These are phyloP conservation scores for Colletotrichum melonis DNA, from an alignment of 2,329 filamentous ascomycete species.

Conservation along the genomic window DNA sequence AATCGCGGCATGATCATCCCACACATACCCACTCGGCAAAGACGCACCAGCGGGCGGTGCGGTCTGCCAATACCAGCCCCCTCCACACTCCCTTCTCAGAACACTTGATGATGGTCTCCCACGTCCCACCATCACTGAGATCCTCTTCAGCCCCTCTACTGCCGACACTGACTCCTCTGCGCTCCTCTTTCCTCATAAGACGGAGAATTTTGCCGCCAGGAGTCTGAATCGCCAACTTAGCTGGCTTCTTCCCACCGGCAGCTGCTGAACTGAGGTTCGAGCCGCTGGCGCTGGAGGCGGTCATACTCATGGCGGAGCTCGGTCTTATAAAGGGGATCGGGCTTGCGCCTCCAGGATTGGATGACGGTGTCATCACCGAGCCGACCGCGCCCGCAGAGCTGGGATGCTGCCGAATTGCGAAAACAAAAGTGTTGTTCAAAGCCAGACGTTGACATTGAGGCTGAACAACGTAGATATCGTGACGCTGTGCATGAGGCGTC, in stretches of 20 bases:
- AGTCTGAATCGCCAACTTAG: conserved; percentile 94
- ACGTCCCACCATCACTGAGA: conserved; percentile 76
- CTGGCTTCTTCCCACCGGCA: conserved; percentile 79
- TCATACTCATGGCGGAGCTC: conserved; percentile 73
- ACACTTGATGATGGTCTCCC: conserved; percentile 94
- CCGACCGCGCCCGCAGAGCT: conserved; percentile 58
- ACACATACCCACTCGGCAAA: conserved; percentile 86
- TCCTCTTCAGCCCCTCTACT: conserved; percentile 64
- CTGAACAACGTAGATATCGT: conserved; percentile 96
- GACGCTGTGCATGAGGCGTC: conserved; percentile 95
- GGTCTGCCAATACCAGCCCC: conserved; percentile 83
- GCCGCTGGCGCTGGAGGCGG: conserved; percentile 65
- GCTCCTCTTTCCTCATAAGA: conserved; percentile 83
- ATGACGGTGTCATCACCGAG: conserved; percentile 56
- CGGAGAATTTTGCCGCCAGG: conserved; percentile 94
- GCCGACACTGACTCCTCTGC: conserved; percentile 63
- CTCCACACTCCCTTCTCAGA: conserved; percentile 85
- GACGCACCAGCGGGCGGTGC: conserved; percentile 90
- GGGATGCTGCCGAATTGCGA: conserved; percentile 93
- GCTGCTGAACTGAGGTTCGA: conserved; percentile 67
- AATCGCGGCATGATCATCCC: conserved; percentile 26
- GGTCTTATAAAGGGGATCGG: conserved; percentile 73
- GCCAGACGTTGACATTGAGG: conserved; percentile 91
- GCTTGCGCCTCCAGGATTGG: conserved; percentile 60
- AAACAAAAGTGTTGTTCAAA: conserved; percentile 97